Evolutionary conservation across 2,329 filamentous ascomycete species (phyloP), one percentile per base, ranked within the genome.

Genomic region (Colletotrichum sublineola): DNA sequence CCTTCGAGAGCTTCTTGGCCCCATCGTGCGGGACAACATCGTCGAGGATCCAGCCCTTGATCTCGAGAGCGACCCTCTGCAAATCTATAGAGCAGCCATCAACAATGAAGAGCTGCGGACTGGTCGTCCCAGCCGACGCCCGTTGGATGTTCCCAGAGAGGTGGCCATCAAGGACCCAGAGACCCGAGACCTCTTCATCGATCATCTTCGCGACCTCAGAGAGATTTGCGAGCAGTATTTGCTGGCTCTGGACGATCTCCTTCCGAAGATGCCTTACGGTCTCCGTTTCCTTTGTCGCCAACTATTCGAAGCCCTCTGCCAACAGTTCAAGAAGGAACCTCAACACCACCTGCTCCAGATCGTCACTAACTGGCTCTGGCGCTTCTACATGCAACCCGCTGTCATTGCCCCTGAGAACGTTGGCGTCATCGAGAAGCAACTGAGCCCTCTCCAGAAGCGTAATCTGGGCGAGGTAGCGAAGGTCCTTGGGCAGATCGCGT

Each of bases 71-170:
- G 96, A 99, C 79, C 96, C 96, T 0, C 92, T 98, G 86, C 96
- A 98, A 77, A 99, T 99, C 69, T 98, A 99, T 82, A 91, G 94
- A 53, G 96, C 95, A 6, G 92, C 94, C 18, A 97, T 99, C 83
- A 98, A 97, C 84, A 97, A 99, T 77, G 96, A 98, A 81, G 96
- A 99, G 82, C 90, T 99, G 33, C 92, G 94, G 24, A 99, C 96
- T 0, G 96, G 96, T 5, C 90, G 91, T 75, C 91, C 94, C 29
- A 97, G 95, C 80, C 89, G 89, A 62, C 89, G 96, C 74, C 93
- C 91, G 44, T 90, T 94, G 18, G 95, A 98, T 76, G 92, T 99
- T 44, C 93, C 94, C 0, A 90, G 95, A 74, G 96, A 99, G 80
- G 88, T 97, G 76, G 96, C 96, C n/a, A 98, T 99, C 80, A 92